Evolutionary conservation across 768 basidiomycete species (phyloP).

Genomic region (Serendipita vermifera): DNA sequence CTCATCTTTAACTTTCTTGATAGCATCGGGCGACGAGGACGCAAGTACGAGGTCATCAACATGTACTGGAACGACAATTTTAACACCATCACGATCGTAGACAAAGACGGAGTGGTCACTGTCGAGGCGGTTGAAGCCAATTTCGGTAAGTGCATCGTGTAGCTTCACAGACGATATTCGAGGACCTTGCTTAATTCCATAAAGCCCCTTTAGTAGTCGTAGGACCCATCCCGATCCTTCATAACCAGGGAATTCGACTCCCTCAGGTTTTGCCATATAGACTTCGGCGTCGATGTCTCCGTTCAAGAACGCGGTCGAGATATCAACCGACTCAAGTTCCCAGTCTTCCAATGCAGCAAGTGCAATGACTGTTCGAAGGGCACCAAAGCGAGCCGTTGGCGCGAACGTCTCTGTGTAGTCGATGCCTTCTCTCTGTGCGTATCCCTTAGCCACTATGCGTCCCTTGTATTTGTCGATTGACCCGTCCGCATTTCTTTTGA

Average conservation of each 20-base stretch:
- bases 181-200: constrained; percentile 33
- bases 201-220: constrained; percentile 25
- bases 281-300: constrained; percentile 12
- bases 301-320: constrained; percentile 11
- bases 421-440: constrained; percentile 17
- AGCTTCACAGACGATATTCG: constrained; percentile 26
- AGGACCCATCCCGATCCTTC: background rate
- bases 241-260: background rate
- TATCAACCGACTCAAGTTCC: constrained; percentile 16
- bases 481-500: constrained; percentile 19
- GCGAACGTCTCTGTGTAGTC: constrained; percentile 34
- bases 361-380: constrained; percentile 21
- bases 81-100: background rate
- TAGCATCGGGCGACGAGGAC: background rate
- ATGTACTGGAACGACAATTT: background rate
- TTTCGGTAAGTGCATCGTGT: background rate
- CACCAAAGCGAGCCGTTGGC: constrained; percentile 28
- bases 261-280: constrained; percentile 10
- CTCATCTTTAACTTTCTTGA: background rate
- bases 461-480: constrained; percentile 18
- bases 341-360: constrained; percentile 20
- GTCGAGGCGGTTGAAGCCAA: background rate
- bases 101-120: background rate
- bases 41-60: constrained; percentile 7
- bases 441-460: constrained; percentile 21